phyloP scores from a whole-genome alignment of 345 rosid species.

The Draba incana region DNA sequence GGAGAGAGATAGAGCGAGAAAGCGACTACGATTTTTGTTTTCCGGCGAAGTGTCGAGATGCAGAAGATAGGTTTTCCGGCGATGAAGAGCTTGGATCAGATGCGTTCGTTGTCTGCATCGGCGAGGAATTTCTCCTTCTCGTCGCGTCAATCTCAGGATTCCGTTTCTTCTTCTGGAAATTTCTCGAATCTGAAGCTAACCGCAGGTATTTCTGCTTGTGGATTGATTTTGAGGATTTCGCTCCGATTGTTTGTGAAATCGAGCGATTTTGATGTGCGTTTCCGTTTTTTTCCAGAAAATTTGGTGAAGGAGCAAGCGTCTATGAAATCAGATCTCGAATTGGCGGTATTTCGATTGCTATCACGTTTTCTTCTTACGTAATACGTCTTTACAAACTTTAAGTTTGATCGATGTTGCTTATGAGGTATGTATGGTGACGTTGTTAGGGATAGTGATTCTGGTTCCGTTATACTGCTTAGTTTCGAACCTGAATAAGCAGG shows the following conservation, averaged over 20 bases:
- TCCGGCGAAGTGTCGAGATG: slow-evolving; percentile 49
- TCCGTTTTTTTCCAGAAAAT: slow-evolving; percentile 54
- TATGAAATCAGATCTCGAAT: slow-evolving; percentile 76
- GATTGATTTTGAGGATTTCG: slow-evolving; percentile 2
- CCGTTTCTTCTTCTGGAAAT: slow-evolving; percentile 54
- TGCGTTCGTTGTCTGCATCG: slow-evolving; percentile 56
- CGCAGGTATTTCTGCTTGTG: slow-evolving; percentile 57
- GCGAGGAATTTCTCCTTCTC: slow-evolving; percentile 59
- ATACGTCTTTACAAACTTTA: slow-evolving; percentile 22
- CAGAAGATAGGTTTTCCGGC: slow-evolving; percentile 74
- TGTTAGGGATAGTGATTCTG: slow-evolving; percentile 16
- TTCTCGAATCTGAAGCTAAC: slow-evolving; percentile 81
- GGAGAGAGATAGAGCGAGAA: neutral
- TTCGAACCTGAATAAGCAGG: neutral
- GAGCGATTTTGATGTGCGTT: slow-evolving; percentile 28
- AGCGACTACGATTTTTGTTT: slow-evolving; percentile 10
- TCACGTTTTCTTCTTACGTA: slow-evolving; percentile 26
- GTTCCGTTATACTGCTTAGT: neutral
- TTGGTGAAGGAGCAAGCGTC: slow-evolving; percentile 71
- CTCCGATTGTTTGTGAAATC: too few relatives aligned
- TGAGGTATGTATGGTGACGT: slow-evolving; percentile 30
- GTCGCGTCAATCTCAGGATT: slow-evolving; percentile 58
- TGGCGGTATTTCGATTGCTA: slow-evolving; percentile 62
- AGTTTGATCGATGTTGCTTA: slow-evolving; percentile 18
- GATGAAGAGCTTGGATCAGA: slow-evolving; percentile 69